phyloP scores from a whole-genome alignment of 805 yeast species.

The Wickerhamiella spandovensis region DNA sequence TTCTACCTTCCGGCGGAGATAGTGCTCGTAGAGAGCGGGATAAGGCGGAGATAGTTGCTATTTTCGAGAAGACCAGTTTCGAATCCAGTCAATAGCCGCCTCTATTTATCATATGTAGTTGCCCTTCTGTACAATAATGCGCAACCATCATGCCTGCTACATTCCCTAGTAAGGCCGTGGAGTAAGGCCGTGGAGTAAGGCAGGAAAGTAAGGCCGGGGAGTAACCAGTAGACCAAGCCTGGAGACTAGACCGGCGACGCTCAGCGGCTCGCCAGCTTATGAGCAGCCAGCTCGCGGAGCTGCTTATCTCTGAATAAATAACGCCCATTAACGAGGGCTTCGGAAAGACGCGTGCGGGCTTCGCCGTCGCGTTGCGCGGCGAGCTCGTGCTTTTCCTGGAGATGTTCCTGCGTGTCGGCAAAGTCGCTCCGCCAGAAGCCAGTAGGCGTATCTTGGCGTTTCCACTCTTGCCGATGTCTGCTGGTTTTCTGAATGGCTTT shows the following conservation, averaged over 20 bases:
- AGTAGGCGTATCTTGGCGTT: slow-evolving; percentile 37
- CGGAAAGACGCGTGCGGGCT: slow-evolving; percentile 11
- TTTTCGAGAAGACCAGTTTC: background rate
- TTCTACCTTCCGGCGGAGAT: background rate
- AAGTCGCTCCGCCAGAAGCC: slow-evolving; percentile 49
- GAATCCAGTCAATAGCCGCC: too few species aligned
- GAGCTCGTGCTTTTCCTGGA: slow-evolving; percentile 27
- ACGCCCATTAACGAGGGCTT: slow-evolving; percentile 7
- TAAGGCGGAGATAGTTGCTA: background rate
- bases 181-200: too few species aligned
- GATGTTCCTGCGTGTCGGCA: slow-evolving; percentile 41
- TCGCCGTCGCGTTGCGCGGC: slow-evolving; percentile 23
- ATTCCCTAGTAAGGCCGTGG: too few species aligned
- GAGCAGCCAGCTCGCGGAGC: slow-evolving; percentile 4
- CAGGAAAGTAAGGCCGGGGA: too few species aligned
- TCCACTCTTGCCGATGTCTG: slow-evolving; percentile 22
- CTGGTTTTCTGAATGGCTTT: slow-evolving; percentile 12
- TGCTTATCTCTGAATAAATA: slow-evolving; percentile 8
- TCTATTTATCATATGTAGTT: too few species aligned
- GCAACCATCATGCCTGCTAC: too few species aligned
- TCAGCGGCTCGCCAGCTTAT: background rate
- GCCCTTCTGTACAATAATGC: too few species aligned
- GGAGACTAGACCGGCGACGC: too few species aligned
- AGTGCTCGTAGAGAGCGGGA: background rate
- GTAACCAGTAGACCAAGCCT: too few species aligned